Evolutionary conservation across 805 yeast species (phyloP).

Genomic region (Blastobotrys terrestris): DNA sequence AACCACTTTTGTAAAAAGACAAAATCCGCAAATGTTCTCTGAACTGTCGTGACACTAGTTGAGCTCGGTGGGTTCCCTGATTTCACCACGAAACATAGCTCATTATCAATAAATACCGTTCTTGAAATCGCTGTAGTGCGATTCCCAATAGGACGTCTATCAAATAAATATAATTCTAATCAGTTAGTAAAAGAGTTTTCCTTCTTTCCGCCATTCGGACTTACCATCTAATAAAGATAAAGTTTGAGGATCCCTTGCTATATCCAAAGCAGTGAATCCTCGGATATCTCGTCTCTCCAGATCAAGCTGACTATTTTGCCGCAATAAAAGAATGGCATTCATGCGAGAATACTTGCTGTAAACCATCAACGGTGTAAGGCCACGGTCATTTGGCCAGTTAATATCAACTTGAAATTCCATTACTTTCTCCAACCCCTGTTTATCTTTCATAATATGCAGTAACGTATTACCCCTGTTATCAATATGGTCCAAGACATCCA

Average conservation of each 20-base stretch:
- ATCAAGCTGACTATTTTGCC: conserved; percentile 46
- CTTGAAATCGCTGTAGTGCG: conserved; percentile 12
- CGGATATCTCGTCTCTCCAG: conserved; percentile 29
- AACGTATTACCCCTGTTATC: conserved; percentile 72
- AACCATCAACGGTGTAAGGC: conserved; percentile 63
- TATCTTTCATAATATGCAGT: conserved; percentile 60
- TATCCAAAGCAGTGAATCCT: conserved; percentile 30
- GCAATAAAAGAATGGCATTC: conserved; percentile 48
- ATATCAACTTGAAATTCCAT: conserved; percentile 42
- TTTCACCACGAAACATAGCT: conserved; percentile 21
- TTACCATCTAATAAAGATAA: conserved; percentile 21
- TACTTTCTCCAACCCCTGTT: conserved; percentile 35
- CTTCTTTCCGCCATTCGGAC: neutral
- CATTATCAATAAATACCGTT: conserved; percentile 15
- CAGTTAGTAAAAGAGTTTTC: neutral
- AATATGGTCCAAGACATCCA: conserved; percentile 51
- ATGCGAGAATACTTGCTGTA: conserved; percentile 63
- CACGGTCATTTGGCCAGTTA: conserved; percentile 54
- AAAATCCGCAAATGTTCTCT: conserved; percentile 30
- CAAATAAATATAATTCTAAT: conserved; percentile 3
- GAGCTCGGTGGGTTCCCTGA: conserved; percentile 10
- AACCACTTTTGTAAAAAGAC: conserved; percentile 29
- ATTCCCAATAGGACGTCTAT: conserved; percentile 1
- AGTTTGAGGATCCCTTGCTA: conserved; percentile 26
- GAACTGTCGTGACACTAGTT: conserved; percentile 21